phyloP scores from a whole-genome alignment of 2,329 filamentous ascomycete species.

The Colletotrichum sp. region DNA sequence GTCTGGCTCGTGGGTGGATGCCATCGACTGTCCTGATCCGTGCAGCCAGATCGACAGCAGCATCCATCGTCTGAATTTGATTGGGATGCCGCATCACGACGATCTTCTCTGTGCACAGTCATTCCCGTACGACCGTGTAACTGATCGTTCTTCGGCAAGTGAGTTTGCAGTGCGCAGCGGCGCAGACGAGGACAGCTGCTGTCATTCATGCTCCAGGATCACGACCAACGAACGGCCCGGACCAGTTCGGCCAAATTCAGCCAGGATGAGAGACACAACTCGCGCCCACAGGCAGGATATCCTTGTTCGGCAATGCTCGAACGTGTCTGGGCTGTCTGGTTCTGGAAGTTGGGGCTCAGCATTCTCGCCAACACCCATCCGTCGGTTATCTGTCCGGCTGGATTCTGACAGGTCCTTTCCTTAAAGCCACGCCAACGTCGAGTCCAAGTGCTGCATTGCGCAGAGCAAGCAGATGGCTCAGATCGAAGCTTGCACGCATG shows the following conservation, averaged over 20 bases:
- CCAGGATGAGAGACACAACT: not conserved
- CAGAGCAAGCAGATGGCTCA: not conserved
- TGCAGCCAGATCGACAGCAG: conserved; percentile 4
- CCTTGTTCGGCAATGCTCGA: conserved; percentile 10
- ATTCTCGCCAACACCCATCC: not conserved
- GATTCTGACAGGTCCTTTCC: not conserved
- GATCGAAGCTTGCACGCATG: not conserved
- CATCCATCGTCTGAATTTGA: not conserved
- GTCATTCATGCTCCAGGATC: not conserved
- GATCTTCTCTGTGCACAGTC: not conserved
- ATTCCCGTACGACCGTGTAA: conserved; percentile 3
- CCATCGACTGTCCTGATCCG: not conserved
- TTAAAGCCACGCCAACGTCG: not conserved
- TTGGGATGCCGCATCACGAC: not conserved
- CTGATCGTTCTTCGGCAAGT: not conserved
- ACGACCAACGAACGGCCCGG: not conserved
- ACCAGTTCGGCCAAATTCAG: not conserved
- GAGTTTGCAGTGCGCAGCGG: not conserved
- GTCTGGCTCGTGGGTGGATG: not conserved
- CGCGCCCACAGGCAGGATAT: not conserved
- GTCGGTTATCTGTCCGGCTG: not conserved
- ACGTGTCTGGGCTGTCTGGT: not conserved
- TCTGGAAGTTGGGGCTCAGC: not conserved
- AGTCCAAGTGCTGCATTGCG: not conserved
- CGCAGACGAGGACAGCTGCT: not conserved